Percentiles rank a stretch among this genome's conserved stretches.
Evolutionary conservation across 345 rosid genomes (phyloP).

Genomic region (Salix viminalis): DNA sequence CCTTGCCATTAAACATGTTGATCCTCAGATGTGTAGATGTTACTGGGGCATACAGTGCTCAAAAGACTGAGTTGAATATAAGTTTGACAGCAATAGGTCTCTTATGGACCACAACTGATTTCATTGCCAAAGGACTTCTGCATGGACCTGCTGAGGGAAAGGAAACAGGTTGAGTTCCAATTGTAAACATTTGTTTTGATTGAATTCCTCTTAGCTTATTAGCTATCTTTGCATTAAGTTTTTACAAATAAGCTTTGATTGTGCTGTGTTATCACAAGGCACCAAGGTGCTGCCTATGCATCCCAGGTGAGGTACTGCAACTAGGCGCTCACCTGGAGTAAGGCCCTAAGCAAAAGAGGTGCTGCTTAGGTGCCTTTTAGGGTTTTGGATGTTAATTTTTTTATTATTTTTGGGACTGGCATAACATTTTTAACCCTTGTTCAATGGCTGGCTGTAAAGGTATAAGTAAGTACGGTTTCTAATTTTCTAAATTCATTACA

Average conservation of each 20-base stretch:
- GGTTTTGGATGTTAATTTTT: too few relatives aligned
- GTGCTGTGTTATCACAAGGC: too few relatives aligned
- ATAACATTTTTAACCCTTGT: too few relatives aligned
- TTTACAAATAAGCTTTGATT: neutral
- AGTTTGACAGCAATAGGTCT: conserved; percentile 95
- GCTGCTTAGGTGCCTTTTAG: too few relatives aligned
- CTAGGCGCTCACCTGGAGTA: too few relatives aligned
- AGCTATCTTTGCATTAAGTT: conserved; percentile 1
- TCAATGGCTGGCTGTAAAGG: too few relatives aligned
- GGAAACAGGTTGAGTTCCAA: conserved; percentile 44
- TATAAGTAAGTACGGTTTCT: neutral
- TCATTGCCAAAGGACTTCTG: conserved; percentile 68
- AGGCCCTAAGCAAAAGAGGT: too few relatives aligned
- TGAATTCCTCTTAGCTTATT: neutral
- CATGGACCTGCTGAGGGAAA: conserved; percentile 43
- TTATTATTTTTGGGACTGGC: too few relatives aligned
- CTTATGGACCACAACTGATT: conserved; percentile 90
- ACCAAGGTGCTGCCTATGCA: too few relatives aligned
- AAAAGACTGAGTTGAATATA: conserved; percentile 84
- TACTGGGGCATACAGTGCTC: conserved; percentile 95
- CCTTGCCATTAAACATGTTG: conserved; percentile 19
- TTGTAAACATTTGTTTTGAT: neutral
- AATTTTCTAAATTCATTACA: too few relatives aligned
- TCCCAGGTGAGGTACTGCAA: too few relatives aligned
- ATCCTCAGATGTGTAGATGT: conserved; percentile 86